phyloP scores from a whole-genome alignment of 352 stramenopile genomes.

The Phytopythium cucurbitacearum region DNA sequence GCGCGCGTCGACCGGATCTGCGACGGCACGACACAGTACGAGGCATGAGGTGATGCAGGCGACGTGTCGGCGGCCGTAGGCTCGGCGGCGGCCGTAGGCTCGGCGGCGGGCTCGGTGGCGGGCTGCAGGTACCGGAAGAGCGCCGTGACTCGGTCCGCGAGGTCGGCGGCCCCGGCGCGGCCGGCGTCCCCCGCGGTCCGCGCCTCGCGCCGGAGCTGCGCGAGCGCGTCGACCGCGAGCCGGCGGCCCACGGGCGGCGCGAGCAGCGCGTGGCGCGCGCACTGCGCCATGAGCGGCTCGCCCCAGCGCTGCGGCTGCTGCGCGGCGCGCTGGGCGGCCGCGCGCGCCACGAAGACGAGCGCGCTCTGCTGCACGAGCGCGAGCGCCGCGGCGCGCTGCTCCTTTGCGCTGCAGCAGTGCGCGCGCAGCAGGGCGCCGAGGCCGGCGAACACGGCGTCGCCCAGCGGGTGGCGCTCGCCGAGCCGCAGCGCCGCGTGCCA shows the following conservation, averaged over 20 bases:
- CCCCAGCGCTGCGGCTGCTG: conserved; percentile 17
- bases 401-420: conserved; percentile 27
- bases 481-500: conserved; percentile 49
- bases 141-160: conserved; percentile 30
- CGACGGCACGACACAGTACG: conserved; percentile 16
- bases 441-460: conserved; percentile 38
- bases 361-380: conserved; percentile 51
- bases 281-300: conserved; percentile 29
- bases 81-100: not conserved
- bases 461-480: conserved; percentile 31
- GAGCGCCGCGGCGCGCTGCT: conserved; percentile 10
- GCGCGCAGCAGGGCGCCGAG: conserved; percentile 55
- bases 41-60: too few species aligned
- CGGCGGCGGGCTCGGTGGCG: not conserved
- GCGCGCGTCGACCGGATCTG: conserved; percentile 23
- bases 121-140: conserved; percentile 32
- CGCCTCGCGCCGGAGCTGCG: conserved; percentile 31
- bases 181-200: too few species aligned
- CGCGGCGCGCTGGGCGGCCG: too few species aligned
- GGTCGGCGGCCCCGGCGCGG: conserved; percentile 10
- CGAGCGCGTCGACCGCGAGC: conserved; percentile 33
- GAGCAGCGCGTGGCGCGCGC: conserved; percentile 58
- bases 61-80: not conserved
- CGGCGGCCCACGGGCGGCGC: conserved; percentile 41
- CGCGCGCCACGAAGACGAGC: conserved; percentile 45